Base-by-base conservation (phyloP, 441 rosid species). In the Monsonia emarginata region DNA sequence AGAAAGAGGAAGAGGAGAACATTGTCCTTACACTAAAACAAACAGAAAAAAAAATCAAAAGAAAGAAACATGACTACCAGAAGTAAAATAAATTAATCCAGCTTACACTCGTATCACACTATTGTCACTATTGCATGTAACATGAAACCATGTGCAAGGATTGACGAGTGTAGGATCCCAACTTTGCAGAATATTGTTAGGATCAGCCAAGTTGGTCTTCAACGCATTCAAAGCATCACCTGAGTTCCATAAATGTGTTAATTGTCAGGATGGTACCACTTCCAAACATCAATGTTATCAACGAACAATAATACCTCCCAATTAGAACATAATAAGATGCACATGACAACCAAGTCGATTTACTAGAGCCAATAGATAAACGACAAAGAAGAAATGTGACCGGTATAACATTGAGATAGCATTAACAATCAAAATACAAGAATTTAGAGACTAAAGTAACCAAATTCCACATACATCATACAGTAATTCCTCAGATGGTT, bases 161-260 rank as follows among this genome's bases (percentile, higher is more conserved):
- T 93, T 93, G 74, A 93, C 98, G 71, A 93, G 98, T 25, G 98
- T 90, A 56, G 98, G 94, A 80, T 94, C 98, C 98, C 98, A 93
- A 78, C 98, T 93, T 78, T 93, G 97, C 69, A 91, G 82, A 54
- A 91, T 90, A 78, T 85, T 91, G 80, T 83, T 86, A 36, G 97
- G 97, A 83, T 91, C 97, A 73, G 65, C 64, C 62, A 91, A 76
- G 75, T 80, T 88, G 71, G 81, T 72, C 73, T 95, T 76, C 68
- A 89, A 72, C 78, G 83, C 86, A 76, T 89, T 96, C 83, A 91
- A 81, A 2, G 97, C 96, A 84, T 91, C 96, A 73, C 97, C 97
- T 91, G 85, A 52, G 22, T 52, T 24, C 13, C 59, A 52, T 2
- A 52, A 52, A 52, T 9, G 9, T 21, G 26, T 22, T 52, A 14